Evolutionary conservation across 179 eudicot species (phyloP), one percentile per base, ranked within the genome.

Genomic region (Silene coronaria): DNA sequence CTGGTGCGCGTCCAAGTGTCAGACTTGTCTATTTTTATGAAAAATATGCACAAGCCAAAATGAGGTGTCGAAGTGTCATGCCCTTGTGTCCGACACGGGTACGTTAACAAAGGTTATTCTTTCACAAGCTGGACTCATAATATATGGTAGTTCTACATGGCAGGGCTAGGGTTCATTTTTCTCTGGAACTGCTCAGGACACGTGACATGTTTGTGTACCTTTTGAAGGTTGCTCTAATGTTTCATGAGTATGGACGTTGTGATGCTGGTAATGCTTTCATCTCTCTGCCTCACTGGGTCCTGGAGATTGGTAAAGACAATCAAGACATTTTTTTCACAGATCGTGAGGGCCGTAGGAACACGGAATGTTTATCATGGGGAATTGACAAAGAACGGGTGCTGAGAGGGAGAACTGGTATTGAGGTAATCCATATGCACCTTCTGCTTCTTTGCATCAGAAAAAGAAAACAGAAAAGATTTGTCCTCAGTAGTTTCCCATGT

Each of bases 251-350:
- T 77, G 88, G 86, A 76, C 87, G 89, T 75, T 76, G 83, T 68
- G 87, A 86, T 58, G 83, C 88, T 48, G 78, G 87, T 75, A 82
- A 81, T 83, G 78, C 76, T 59, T 72, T 77, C 38, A 83, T 86
- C 75, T 80, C 91, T 59, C 89, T 89, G 12, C 94, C 94, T 14
- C 90, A 88, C 63, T 90, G 94, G 94, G 86, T 89, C 58, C 60
- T 89, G 82, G 91, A 89, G 82, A 86, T 88, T 36, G 91, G 89
- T 62, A 88, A 86, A 81, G 87, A 82, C 75, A 88, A 89, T 77
- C 93, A 85, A 77, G 91, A 86, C 79, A 86, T 88, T 55, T 88
- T 88, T 79, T 90, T 88, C 78, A 90, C 90, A 2, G 94, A 90
- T 75, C 86, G 89, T 71, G 88, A 87, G 86, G 89, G 94, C 75